A percentile compares a stretch with the other conserved stretches of the same genome.
Evolutionary conservation across 1,139 yeast genomes (phyloP).

Genomic region (Pneumocystis sp.): DNA sequence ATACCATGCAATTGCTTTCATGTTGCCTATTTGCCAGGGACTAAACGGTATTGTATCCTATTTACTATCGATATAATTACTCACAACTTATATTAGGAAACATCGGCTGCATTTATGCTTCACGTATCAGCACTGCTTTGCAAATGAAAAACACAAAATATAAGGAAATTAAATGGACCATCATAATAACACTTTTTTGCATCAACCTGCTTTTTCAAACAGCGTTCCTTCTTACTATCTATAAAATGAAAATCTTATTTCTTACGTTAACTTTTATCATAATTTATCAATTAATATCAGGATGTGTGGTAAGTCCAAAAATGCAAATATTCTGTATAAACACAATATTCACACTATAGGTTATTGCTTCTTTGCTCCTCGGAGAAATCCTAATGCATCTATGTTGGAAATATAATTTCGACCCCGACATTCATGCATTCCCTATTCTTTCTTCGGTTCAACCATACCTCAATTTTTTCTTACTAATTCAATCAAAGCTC

Average conservation of each 20-base stretch:
- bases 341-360: neutral
- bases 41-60: neutral
- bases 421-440: neutral
- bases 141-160: neutral
- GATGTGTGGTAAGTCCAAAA: neutral
- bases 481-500: neutral
- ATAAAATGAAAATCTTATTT: neutral
- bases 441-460: neutral
- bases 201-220: neutral
- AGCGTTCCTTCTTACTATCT: neutral
- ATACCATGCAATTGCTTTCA: neutral
- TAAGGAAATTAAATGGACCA: neutral
- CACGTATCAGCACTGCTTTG: neutral
- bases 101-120: neutral
- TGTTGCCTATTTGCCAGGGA: neutral
- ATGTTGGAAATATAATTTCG: neutral
- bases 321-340: neutral
- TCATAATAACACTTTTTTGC: neutral
- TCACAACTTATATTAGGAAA: neutral
- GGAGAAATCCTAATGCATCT: neutral
- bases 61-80: neutral
- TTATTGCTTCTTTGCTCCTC: neutral
- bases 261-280: neutral
- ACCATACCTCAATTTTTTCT: neutral
- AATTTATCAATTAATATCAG: neutral